Base-by-base conservation (phyloP, 1,139 yeast genomes). In the Nakaseomyces kungkrabaensis region DNA sequence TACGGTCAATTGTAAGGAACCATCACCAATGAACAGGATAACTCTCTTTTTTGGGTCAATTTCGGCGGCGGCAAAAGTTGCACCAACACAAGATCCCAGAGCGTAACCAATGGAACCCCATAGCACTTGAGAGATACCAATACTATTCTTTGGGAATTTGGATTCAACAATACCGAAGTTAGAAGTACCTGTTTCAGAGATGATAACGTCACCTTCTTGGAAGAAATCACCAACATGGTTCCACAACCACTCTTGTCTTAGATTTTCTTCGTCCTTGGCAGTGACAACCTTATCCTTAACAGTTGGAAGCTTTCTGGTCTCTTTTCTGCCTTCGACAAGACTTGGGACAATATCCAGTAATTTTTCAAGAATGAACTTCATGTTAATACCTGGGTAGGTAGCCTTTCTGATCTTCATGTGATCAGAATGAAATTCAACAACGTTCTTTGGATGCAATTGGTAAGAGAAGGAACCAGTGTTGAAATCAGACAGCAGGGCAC, bases 101-200 rank as follows among this genome's bases (percentile, higher is more conserved):
- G 95, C 79, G 74, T 74, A 87, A 61, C 95, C 95, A 68, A 86
- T 85, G 42, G 95, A 85, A 51, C 95, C 95, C 90, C 94, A 87
- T 63, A 87, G 74, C 41, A 85, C 92, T 71, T 86, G 95, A 49
- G 94, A 84, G 57, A 86, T 86, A 62, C 95, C 95, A 57, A 78
- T 69, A 41, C 82, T 75, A 65, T 81, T 72, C 59, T 76, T 71
- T 55, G 95, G 95, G 80, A 84, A 85, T 63, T 78, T 78, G 41
- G 94, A 75, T 63, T 81, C 85, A 56, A 82, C 78, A 57, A 86
- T 81, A 71, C 95, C 95, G 63, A 86, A 86, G 29, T 94, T 86
- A 36, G 95, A 82, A 41, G 95, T 86, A 70, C 96, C 95, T 42
- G 95, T 86, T 69, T 87, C 96, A 51, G 92, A 81, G 59, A 86